Conservation (phyloP, 257 asterid species). For the Jacaranda mimosifolia region DNA sequence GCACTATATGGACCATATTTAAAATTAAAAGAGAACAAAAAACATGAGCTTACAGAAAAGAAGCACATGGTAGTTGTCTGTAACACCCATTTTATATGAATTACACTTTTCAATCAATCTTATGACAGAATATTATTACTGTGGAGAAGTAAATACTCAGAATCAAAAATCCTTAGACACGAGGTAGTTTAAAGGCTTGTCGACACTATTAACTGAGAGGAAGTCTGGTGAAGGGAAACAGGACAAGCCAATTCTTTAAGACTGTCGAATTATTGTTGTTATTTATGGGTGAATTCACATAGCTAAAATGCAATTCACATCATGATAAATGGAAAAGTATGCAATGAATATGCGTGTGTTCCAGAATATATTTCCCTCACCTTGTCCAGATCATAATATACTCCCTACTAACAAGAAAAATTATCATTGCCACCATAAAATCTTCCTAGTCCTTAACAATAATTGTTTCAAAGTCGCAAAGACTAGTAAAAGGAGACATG, state of each 20-base stretch:
- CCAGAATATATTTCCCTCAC: neutral
- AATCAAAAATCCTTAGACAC: neutral
- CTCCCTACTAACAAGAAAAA: constrained; percentile 24
- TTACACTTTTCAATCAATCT: neutral
- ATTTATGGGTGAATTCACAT: neutral
- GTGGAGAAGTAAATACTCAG: neutral
- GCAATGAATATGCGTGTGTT: neutral
- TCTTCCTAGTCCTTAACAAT: constrained; percentile 25
- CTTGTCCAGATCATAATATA: constrained; percentile 21
- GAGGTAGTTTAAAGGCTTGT: neutral
- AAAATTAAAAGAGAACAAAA: too few relatives aligned
- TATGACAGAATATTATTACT: constrained; percentile 3
- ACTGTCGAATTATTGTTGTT: constrained; percentile 3
- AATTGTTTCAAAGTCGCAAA: neutral
- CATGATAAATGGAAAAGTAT: neutral
- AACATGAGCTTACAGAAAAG: too few relatives aligned
- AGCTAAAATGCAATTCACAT: constrained; percentile 1
- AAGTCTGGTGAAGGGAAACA: neutral
- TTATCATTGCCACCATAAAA: constrained; percentile 31
- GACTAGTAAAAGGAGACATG: constrained; percentile 28
- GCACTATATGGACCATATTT: too few relatives aligned
- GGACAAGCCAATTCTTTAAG: constrained; percentile 22
- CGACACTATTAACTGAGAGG: neutral
- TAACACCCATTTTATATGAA: neutral
- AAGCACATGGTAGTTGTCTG: neutral